Base-by-base conservation (phyloP, 305 asterid genomes). In the Rubia occidens region DNA sequence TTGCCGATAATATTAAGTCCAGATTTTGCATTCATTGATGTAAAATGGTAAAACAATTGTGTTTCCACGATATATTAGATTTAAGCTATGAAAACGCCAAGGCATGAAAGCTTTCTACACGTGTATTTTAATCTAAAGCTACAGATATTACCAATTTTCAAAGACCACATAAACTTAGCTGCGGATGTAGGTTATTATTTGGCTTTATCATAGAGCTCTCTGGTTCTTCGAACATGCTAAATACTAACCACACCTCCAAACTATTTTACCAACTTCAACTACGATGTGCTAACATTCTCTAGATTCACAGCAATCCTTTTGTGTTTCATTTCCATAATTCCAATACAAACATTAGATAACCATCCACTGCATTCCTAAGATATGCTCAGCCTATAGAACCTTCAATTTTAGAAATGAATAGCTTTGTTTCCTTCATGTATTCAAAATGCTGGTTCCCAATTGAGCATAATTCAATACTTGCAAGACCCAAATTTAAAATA, bases 161-260 rank as follows among this genome's bases (percentile, higher is more conserved):
- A 62, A 3, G 18, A 64, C 67, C 20, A 61, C 8, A 6, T 14
- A 8, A 62, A 8, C 67, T 62, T 39, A n/a, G 20, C 10, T 15
- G 67, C 11, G 11, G 26, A 39, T 62, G 14, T 2, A 5, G 29
- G 17, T 20, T 0, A 62, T 35, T 5, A 37, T 42, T 18, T 42
- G n/a, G 37, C 54, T 64, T 40, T 21, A 51, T 62, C 47, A n/a
- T 15, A 61, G 39, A 61, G 26, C 45, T 8, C 63, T 60, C 67
- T 63, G 29, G 51, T 63, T 21, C 24, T 20, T 39, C 13, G 13
- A 37, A 62, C 40, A 29, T 13, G 6, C 18, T 20, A 17, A 58
- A 58, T 24, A 59, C 40, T 21, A 59, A 26, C 20, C 20, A 13
- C 64, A 59, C n/a, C 64, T 24, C 37, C 37, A 58, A 11, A 58